phyloP scores from a whole-genome alignment of 345 rosid genomes.

The Moringa oleifera region DNA sequence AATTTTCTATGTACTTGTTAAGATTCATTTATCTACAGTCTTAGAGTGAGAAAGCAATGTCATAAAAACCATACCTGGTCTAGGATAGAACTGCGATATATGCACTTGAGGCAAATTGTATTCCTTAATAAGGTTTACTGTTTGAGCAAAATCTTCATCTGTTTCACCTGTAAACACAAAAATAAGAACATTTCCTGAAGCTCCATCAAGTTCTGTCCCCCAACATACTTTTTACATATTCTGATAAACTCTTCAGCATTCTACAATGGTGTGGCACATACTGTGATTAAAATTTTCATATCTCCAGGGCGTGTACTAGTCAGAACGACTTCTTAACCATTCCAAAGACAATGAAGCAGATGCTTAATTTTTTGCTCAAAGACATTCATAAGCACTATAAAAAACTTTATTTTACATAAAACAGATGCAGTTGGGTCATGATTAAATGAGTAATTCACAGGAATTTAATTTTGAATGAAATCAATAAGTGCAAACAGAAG shows the following conservation, averaged over 20 bases:
- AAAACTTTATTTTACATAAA: not conserved
- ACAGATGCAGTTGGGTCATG: not conserved
- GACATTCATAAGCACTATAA: not conserved
- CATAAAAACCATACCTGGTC: slow-evolving; percentile 83
- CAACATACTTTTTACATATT: not conserved
- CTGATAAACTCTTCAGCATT: not conserved
- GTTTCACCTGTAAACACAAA: slow-evolving; percentile 67
- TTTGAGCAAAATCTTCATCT: slow-evolving; percentile 79
- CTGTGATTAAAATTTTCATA: not conserved
- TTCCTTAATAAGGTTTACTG: slow-evolving; percentile 61
- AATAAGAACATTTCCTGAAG: not conserved
- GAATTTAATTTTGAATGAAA: not conserved
- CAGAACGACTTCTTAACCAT: not conserved
- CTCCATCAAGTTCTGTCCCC: not conserved
- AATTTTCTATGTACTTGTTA: too few relatives aligned
- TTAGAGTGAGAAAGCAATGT: too few relatives aligned
- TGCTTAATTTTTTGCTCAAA: not conserved
- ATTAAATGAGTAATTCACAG: not conserved
- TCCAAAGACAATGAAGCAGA: not conserved
- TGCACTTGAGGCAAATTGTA: slow-evolving; percentile 91
- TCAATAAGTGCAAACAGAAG: not conserved
- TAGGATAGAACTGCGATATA: slow-evolving; percentile 95
- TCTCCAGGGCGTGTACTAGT: too few relatives aligned
- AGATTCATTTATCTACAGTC: too few relatives aligned
- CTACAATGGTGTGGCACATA: not conserved